Evolutionary conservation across 2,329 filamentous ascomycete genomes (phyloP).

Genomic region (Ascomycota sp.): DNA sequence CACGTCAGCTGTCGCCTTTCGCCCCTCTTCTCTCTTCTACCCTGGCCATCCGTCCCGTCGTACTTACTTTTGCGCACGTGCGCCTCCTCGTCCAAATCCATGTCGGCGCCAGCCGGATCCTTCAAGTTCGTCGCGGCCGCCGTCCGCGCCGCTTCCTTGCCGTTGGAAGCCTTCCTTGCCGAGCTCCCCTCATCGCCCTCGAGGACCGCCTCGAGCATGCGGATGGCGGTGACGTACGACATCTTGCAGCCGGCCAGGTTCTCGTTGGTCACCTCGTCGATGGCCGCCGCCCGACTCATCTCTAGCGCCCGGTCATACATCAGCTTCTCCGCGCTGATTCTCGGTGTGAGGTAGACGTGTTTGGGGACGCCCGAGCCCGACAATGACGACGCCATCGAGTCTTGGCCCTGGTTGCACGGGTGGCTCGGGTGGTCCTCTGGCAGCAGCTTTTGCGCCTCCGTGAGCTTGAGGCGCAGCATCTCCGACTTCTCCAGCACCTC

Average conservation of each 20-base stretch:
- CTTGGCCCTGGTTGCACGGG: conserved; percentile 52
- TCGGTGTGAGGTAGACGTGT: conserved; percentile 66
- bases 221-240: conserved; percentile 79
- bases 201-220: conserved; percentile 85
- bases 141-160: conserved; percentile 21
- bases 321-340: conserved; percentile 83
- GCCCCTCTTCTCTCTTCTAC: too few relatives aligned
- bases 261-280: conserved; percentile 86
- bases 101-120: conserved; percentile 22
- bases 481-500: conserved; percentile 94
- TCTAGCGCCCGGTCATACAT: conserved; percentile 97
- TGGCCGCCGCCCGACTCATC: conserved; percentile 86
- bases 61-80: conserved; percentile 51
- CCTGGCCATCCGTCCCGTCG: neutral
- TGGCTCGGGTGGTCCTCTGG: conserved; percentile 74
- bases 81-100: conserved; percentile 50
- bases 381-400: conserved; percentile 32
- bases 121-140: too few relatives aligned
- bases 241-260: conserved; percentile 77
- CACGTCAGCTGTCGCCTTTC: neutral
- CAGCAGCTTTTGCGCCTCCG: conserved; percentile 67
- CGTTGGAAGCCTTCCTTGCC: conserved; percentile 12
- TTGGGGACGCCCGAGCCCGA: conserved; percentile 50
- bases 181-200: conserved; percentile 52
- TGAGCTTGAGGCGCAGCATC: conserved; percentile 70